phyloP scores from a whole-genome alignment of 352 stramenopile species.

The Halophytophthora polymorphica region DNA sequence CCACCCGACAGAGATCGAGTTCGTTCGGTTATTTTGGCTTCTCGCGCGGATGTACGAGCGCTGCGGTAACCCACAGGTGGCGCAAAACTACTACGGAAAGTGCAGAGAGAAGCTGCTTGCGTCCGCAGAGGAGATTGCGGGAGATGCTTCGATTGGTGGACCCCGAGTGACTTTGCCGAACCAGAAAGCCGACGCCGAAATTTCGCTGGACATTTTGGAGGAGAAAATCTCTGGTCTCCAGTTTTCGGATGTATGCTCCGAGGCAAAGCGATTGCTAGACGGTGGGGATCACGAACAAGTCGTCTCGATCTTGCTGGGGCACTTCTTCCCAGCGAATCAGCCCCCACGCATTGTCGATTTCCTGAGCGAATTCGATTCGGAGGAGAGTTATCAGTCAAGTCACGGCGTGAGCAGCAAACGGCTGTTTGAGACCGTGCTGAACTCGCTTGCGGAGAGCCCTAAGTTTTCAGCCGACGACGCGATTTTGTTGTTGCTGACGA shows the following conservation, averaged over 20 bases:
- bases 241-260: conserved; percentile 53
- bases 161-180: conserved; percentile 42
- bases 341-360: conserved; percentile 45
- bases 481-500: conserved; percentile 36
- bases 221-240: conserved; percentile 50
- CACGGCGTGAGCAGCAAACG: conserved; percentile 10
- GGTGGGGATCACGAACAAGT: conserved; percentile 36
- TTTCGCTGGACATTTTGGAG: conserved; percentile 38
- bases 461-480: conserved; percentile 29
- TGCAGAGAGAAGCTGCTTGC: conserved; percentile 35
- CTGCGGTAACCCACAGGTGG: conserved; percentile 32
- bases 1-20: conserved; percentile 9
- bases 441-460: conserved; percentile 34
- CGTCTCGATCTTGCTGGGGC: conserved; percentile 30
- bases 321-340: conserved; percentile 59
- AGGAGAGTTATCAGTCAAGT: conserved; percentile 11
- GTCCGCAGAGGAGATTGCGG: background rate
- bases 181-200: conserved; percentile 30
- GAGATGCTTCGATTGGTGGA: too few relatives aligned
- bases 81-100: conserved; percentile 56
- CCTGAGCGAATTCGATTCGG: conserved; percentile 48
- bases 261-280: conserved; percentile 41
- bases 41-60: conserved; percentile 49
- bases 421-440: conserved; percentile 39
- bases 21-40: conserved; percentile 56